Percentiles rank a stretch among this genome's conserved stretches.
These are phyloP conservation scores for Tuber calosporum DNA, from an alignment of 495 filamentous ascomycete genomes.

Conservation along the genomic window DNA sequence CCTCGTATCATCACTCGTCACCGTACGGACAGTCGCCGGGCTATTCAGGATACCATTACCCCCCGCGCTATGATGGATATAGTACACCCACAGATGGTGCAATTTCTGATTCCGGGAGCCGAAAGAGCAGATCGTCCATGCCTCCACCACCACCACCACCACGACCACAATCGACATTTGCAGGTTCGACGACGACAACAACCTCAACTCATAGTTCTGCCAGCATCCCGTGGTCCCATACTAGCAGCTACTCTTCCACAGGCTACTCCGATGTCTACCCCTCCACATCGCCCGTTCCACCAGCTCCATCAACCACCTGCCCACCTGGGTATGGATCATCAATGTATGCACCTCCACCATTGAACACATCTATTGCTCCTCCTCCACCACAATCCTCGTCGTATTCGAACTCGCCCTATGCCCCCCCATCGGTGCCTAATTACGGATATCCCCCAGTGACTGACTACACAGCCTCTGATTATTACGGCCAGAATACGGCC, in stretches of 20 bases:
- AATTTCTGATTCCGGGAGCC: constrained; percentile 27
- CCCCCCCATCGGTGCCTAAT: constrained; percentile 22
- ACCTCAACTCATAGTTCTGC: constrained; percentile 26
- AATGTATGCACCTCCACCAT: constrained; percentile 37
- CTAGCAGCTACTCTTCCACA: constrained; percentile 14
- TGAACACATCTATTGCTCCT: constrained; percentile 24
- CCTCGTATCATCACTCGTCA: constrained; percentile 26
- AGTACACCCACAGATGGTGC: constrained; percentile 13
- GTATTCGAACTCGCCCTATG: constrained; percentile 35
- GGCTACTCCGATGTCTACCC: constrained; percentile 30
- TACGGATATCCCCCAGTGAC: constrained; percentile 28
- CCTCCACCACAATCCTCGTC: constrained; percentile 19
- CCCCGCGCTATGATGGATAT: constrained; percentile 25
- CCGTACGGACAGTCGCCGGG: constrained; percentile 1
- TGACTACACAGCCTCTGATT: constrained; percentile 9
- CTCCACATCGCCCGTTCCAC: constrained; percentile 27
- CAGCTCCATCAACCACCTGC: constrained; percentile 34
- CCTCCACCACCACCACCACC: constrained; percentile 39
- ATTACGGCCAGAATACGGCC: constrained; percentile 1
- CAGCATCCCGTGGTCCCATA: constrained; percentile 30
- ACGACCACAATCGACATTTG: constrained; percentile 36
- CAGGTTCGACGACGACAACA: constrained; percentile 24
- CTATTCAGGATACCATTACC: constrained; percentile 27
- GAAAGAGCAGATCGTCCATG: constrained; percentile 37
- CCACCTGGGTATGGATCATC: constrained; percentile 34